Evolutionary conservation across 2,329 filamentous ascomycete species (phyloP).

Genomic region (Emergomyces pasteurianus): DNA sequence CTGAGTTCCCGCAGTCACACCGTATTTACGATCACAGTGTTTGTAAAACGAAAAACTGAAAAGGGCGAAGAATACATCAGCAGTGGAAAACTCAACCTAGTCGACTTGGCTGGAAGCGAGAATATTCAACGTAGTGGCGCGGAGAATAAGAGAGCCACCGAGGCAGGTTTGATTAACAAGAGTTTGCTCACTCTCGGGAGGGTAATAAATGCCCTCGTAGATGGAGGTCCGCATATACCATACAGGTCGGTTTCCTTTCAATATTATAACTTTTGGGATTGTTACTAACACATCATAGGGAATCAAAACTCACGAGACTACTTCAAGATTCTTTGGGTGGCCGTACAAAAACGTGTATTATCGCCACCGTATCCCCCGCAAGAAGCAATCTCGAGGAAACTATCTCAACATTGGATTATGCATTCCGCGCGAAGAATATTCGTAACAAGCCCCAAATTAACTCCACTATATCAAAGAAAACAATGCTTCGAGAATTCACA

Average conservation of each 20-base stretch:
- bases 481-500: conserved; percentile 78
- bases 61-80: conserved; percentile 82
- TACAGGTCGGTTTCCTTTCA: conserved; percentile 33
- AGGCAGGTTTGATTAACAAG: conserved; percentile 97
- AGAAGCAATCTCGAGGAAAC: conserved; percentile 96
- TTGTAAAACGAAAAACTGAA: conserved; percentile 69
- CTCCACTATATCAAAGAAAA: conserved; percentile 84
- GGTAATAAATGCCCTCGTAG: conserved; percentile 94
- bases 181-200: conserved; percentile 86
- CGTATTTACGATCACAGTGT: conserved; percentile 89
- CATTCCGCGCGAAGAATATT: conserved; percentile 96
- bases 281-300: conserved; percentile 37
- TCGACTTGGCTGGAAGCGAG: conserved; percentile 92
- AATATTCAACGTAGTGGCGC: conserved; percentile 96
- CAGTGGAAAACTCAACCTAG: conserved; percentile 87
- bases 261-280: not conserved
- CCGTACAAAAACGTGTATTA: conserved; percentile 95
- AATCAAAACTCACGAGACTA: conserved; percentile 89
- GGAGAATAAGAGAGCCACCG: conserved; percentile 92
- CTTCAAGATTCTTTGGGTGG: conserved; percentile 95
- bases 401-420: conserved; percentile 95
- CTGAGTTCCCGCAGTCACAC: conserved; percentile 95
- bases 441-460: conserved; percentile 96
- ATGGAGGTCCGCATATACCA: conserved; percentile 80
- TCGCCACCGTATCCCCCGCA: conserved; percentile 87